Percentiles rank a stretch among this genome's conserved stretches.
These are phyloP conservation scores for Fusarium burgessii DNA, from an alignment of 2,329 filamentous ascomycete genomes.

Conservation along the genomic window DNA sequence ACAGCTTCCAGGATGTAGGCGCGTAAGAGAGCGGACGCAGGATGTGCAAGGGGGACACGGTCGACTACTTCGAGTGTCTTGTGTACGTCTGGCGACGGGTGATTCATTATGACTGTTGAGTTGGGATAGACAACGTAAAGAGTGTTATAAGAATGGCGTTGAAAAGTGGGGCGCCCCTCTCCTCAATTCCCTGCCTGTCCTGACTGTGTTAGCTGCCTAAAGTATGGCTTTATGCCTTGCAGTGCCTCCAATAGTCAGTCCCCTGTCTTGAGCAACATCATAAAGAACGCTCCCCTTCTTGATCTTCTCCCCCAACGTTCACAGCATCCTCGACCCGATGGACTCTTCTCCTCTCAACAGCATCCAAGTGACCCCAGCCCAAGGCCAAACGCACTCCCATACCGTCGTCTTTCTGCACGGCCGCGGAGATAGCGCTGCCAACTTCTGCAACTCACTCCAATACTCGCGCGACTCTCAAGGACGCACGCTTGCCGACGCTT, in stretches of 20 bases:
- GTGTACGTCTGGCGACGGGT: background rate
- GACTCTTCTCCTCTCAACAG: background rate
- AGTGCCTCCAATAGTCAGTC: too few species aligned
- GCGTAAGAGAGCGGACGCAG: rapidly evolving
- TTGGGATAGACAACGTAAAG: rapidly evolving
- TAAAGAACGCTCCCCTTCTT: background rate
- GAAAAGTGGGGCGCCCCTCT: too few species aligned
- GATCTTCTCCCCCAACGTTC: too few species aligned
- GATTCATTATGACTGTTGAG: rapidly evolving
- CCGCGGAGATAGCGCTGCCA: constrained; percentile 55
- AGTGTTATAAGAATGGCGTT: rapidly evolving
- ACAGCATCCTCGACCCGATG: background rate
- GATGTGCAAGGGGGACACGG: background rate
- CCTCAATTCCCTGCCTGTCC: too few species aligned
- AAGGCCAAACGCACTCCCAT: constrained; percentile 51
- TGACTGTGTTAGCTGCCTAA: background rate
- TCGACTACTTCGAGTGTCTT: background rate
- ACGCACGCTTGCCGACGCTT: constrained; percentile 53
- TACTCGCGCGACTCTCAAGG: constrained; percentile 48
- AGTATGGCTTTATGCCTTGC: background rate
- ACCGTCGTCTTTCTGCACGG: constrained; percentile 61
- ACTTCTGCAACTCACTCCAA: constrained; percentile 49
- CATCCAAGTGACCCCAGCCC: background rate
- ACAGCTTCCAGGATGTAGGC: rapidly evolving
- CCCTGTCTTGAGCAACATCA: background rate